Conservation (phyloP, 2,329 filamentous ascomycete genomes). For the Cercospora nicotianae region DNA sequence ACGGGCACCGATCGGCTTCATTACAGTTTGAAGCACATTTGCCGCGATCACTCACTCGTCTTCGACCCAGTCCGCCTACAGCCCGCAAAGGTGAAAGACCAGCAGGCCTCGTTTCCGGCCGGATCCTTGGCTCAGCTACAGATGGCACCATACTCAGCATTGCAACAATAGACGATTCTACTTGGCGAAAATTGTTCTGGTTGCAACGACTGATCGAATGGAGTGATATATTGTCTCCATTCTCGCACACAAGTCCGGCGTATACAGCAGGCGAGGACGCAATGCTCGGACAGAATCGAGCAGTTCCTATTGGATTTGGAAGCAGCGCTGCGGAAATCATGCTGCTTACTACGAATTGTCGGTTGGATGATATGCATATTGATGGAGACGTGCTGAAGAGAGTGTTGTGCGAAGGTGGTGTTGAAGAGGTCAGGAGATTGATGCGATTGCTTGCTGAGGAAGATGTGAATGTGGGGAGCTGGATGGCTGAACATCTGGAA, state of each 20-base stretch:
- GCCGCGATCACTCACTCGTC: slow-evolving; percentile 44
- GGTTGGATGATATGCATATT: slow-evolving; percentile 39
- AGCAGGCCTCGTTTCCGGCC: slow-evolving; percentile 45
- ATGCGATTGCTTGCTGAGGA: slow-evolving; percentile 26
- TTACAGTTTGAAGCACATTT: slow-evolving; percentile 45
- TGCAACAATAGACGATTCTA: slow-evolving; percentile 60
- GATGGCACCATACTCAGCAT: slow-evolving; percentile 60
- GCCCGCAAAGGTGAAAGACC: slow-evolving; percentile 40
- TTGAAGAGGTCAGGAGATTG: slow-evolving; percentile 24
- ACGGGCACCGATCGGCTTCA: slow-evolving; percentile 2
- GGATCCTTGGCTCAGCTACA: slow-evolving; percentile 53
- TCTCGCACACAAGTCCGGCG: slow-evolving; percentile 20
- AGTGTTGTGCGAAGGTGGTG: slow-evolving; percentile 36
- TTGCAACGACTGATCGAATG: slow-evolving; percentile 63
- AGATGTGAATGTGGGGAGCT: slow-evolving; percentile 33
- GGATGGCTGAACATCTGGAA: slow-evolving; percentile 37
- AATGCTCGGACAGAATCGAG: slow-evolving; percentile 20
- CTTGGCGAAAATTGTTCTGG: slow-evolving; percentile 70
- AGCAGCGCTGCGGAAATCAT: slow-evolving; percentile 35
- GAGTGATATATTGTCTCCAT: slow-evolving; percentile 36
- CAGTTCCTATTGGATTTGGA: slow-evolving; percentile 32
- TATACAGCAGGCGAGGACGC: slow-evolving; percentile 21
- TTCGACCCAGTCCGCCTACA: slow-evolving; percentile 50
- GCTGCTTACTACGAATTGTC: slow-evolving; percentile 21
- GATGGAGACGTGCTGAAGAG: slow-evolving; percentile 45